Conservation (phyloP, 2,329 filamentous ascomycete species). For the Lojkania enalia region DNA sequence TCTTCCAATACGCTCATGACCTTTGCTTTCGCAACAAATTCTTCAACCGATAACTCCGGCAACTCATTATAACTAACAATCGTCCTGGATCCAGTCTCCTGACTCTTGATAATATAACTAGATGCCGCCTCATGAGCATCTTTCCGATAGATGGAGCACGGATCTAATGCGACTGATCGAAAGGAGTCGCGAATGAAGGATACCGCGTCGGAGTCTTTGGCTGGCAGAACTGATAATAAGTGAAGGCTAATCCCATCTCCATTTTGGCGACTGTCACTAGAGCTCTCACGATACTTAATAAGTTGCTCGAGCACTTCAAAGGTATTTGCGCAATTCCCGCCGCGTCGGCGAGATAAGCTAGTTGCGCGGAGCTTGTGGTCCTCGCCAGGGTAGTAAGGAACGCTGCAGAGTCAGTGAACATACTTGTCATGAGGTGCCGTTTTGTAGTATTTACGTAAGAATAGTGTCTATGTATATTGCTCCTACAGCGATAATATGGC, state of each 20-base stretch:
- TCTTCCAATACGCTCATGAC: neutral
- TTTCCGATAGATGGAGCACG: conserved; percentile 62
- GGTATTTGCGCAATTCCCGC: conserved; percentile 74
- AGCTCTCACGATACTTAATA: conserved; percentile 2
- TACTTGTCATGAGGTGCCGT: conserved; percentile 8
- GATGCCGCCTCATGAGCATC: conserved; percentile 62
- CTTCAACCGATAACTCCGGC: conserved; percentile 66
- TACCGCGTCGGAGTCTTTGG: conserved; percentile 55
- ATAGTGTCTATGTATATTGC: conserved; percentile 74
- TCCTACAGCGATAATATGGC: conserved; percentile 65
- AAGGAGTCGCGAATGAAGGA: conserved; percentile 60
- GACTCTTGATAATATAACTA: conserved; percentile 69
- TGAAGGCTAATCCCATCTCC: conserved; percentile 28
- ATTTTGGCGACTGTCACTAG: conserved; percentile 1
- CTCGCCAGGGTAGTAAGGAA: conserved; percentile 68
- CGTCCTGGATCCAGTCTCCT: conserved; percentile 63
- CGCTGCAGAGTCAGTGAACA: conserved; percentile 47
- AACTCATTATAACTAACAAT: conserved; percentile 72
- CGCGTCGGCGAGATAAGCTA: conserved; percentile 61
- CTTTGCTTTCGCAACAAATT: conserved; percentile 53
- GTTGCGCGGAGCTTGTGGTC: conserved; percentile 73
- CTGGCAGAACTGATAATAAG: conserved; percentile 57
- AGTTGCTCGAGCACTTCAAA: conserved; percentile 70
- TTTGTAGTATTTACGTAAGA: conserved; percentile 56
- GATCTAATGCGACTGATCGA: conserved; percentile 52